Base-by-base conservation (phyloP, 352 stramenopile genomes). In the Pythium periplocum region DNA sequence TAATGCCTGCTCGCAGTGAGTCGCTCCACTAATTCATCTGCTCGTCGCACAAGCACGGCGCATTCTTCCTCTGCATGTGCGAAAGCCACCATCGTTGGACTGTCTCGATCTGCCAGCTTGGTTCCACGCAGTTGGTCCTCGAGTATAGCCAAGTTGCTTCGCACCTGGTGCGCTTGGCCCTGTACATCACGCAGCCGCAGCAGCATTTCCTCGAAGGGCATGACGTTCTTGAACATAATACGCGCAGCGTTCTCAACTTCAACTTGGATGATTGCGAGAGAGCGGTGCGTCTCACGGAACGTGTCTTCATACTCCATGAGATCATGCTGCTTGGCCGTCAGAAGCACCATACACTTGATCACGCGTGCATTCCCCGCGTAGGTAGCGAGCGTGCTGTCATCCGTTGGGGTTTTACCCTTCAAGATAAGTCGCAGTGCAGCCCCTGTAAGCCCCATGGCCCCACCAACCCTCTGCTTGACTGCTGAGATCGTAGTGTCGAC, bases 341-440 rank as follows among this genome's bases (percentile, higher is more conserved):
- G 63, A 33, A 91, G 51, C 54, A 78, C 74, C 81, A 91, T 89
- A 42, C 68, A 81, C 67, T 87, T 91, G 60, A 91, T 32, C 35
- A 57, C 33, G 7, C 71, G 71, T 35, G 66, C 11, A 26, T 59
- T 26, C 11, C 43, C 30, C 10, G 58, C 7, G 51, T 63, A 47
- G 49, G 44, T 43, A 6, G 57, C 46, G 11, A 88, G 35, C 1
- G 45, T 35, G 1, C 55, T 59, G 9, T 71, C 63, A 37, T 90
- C 70, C 0, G 32, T 37, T 2, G 78, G 78, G 1, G 75, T 83
- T 57, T 84, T 83, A 42, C 77, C 80, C 38, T 87, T 86, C 41
- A 91, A 50, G 38, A 91, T 59, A 7, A 91, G 51, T 4, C 70
- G 74, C 46, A 91, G 48, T 2, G 70, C 69, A 33, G 61, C 50